Percentiles rank a stretch among this genome's conserved stretches.
Evolutionary conservation across 495 filamentous ascomycete genomes (phyloP).

Genomic region (Staphylotrichum tortipilum): DNA sequence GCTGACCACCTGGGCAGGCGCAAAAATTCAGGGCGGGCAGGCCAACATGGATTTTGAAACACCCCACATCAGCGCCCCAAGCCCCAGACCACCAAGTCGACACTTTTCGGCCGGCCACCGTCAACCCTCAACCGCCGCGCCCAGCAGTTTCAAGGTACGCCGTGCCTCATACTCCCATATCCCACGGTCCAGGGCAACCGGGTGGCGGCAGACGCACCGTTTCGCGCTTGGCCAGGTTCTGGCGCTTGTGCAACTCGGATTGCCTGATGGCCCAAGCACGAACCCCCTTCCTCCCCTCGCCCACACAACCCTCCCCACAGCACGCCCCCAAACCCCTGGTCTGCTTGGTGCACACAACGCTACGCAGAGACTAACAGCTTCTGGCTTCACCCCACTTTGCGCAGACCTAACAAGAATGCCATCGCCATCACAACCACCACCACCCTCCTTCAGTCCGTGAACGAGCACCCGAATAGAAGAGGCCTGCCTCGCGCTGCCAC

Average conservation of each 20-base stretch:
- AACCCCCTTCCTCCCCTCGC: too few species aligned
- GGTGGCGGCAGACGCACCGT: neutral
- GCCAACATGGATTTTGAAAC: slow-evolving; percentile 19
- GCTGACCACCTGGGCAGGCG: neutral
- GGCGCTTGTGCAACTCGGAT: neutral
- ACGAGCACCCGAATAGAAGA: neutral
- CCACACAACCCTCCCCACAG: too few species aligned
- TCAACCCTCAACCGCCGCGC: neutral
- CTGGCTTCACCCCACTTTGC: slow-evolving; percentile 11
- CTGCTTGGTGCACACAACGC: too few species aligned
- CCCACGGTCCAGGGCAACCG: neutral
- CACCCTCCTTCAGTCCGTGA: neutral
- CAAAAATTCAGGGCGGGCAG: slow-evolving; percentile 9
- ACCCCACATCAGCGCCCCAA: slow-evolving; percentile 12
- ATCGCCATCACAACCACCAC: too few species aligned
- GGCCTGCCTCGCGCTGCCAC: neutral
- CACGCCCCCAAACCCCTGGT: too few species aligned
- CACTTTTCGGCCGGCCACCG: too few species aligned
- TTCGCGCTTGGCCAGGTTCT: slow-evolving; percentile 1
- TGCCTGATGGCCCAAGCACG: neutral
- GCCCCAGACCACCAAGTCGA: neutral
- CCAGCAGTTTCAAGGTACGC: slow-evolving; percentile 1
- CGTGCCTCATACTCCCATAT: neutral
- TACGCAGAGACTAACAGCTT: slow-evolving; percentile 8
- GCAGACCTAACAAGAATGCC: slow-evolving; percentile 10